Conservation (phyloP, 2,329 filamentous ascomycete species). For the Cyphellophora attinorum region DNA sequence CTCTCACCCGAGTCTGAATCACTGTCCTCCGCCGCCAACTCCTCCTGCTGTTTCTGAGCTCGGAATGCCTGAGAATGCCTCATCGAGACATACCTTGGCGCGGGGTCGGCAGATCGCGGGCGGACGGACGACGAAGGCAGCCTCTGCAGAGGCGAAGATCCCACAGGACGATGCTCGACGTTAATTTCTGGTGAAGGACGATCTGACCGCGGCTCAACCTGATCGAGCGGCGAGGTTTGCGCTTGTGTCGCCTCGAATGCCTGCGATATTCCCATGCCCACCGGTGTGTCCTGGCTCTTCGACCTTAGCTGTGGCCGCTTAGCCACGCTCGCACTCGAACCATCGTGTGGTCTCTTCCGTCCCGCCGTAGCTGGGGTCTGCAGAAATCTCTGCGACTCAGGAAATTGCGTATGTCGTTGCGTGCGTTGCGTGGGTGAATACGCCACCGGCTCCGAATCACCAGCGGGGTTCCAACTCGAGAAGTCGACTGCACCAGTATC, state of each 20-base stretch:
- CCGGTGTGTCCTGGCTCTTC: too few relatives aligned
- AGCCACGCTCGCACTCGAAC: too few relatives aligned
- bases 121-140: slow-evolving; percentile 31
- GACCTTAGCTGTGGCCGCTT: too few relatives aligned
- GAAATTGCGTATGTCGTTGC: too few relatives aligned
- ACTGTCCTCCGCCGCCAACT: too few relatives aligned
- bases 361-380: slow-evolving; percentile 30
- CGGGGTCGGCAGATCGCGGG: slow-evolving; percentile 30
- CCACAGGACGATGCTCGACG: slow-evolving; percentile 26
- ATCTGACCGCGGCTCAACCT: slow-evolving; percentile 32
- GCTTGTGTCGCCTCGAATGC: slow-evolving; percentile 39
- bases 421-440: too few relatives aligned
- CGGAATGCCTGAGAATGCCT: slow-evolving; percentile 38
- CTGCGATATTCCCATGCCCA: slow-evolving; percentile 36
- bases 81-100: slow-evolving; percentile 34
- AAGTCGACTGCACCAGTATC: slow-evolving; percentile 35
- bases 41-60: too few relatives aligned
- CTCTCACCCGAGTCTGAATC: too few relatives aligned
- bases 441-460: background rate
- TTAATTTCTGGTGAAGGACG: slow-evolving; percentile 40
- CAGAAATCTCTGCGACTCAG: slow-evolving; percentile 37
- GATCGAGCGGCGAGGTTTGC: slow-evolving; percentile 34
- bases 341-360: slow-evolving; percentile 24
- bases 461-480: too few relatives aligned
- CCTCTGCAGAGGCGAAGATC: slow-evolving; percentile 28